phyloP scores from a whole-genome alignment of 164 flowering plant species.

The Umbilicus rupestris region DNA sequence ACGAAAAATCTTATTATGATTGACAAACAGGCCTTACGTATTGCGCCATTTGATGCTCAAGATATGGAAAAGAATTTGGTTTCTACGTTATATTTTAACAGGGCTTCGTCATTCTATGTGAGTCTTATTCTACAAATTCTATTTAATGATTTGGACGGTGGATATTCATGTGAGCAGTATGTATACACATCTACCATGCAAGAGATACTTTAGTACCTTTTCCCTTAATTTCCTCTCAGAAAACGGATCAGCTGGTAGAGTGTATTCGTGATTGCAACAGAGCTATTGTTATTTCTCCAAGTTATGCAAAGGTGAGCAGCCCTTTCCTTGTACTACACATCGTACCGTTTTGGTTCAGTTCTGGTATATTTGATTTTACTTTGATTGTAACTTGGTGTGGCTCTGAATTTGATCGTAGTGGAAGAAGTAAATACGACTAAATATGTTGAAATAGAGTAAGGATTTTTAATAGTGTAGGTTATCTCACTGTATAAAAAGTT shows the following conservation, averaged over 20 bases:
- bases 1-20: background rate
- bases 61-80: slow-evolving; percentile 45
- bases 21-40: slow-evolving; percentile 49
- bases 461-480: background rate
- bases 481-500: no score
- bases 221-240: slow-evolving; percentile 27
- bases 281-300: slow-evolving; percentile 48
- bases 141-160: background rate
- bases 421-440: background rate
- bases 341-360: background rate
- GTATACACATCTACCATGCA: background rate
- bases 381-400: background rate
- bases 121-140: slow-evolving; percentile 19
- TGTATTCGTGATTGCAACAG: slow-evolving; percentile 63
- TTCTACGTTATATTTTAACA: slow-evolving; percentile 49
- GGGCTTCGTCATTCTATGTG: slow-evolving; percentile 65
- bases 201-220: background rate
- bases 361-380: background rate
- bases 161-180: background rate
- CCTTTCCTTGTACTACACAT: background rate
- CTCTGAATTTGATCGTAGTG: background rate
- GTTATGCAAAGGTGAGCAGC: slow-evolving; percentile 56
- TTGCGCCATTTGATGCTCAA: slow-evolving; percentile 45
- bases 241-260: slow-evolving; percentile 48
- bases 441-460: background rate